Evolutionary conservation across 148 eudicot genomes (phyloP).

Genomic region (Camellia sinensis): DNA sequence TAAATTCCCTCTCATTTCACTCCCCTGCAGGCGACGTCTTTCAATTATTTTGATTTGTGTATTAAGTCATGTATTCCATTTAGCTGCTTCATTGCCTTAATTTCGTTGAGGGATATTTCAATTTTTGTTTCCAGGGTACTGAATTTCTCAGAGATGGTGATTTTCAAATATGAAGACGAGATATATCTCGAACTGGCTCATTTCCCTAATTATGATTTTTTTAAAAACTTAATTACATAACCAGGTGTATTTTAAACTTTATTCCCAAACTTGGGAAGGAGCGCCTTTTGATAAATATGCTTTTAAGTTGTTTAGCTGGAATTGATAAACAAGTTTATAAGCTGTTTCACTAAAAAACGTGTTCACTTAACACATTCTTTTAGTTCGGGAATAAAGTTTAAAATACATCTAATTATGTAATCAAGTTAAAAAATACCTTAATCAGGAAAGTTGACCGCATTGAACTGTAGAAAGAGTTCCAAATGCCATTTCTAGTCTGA

Average conservation of each 20-base stretch:
- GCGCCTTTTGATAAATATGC: too few relatives aligned
- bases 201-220: too few relatives aligned
- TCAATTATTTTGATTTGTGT: background rate
- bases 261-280: too few relatives aligned
- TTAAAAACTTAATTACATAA: too few relatives aligned
- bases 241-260: too few relatives aligned
- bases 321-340: too few relatives aligned
- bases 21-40: background rate
- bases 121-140: background rate
- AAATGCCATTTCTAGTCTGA: background rate
- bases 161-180: background rate
- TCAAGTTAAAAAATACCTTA: background rate
- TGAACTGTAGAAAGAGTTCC: background rate
- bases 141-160: background rate
- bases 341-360: too few relatives aligned
- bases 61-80: background rate
- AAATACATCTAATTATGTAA: too few relatives aligned
- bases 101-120: background rate
- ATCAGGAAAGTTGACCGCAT: too few relatives aligned
- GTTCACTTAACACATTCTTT: too few relatives aligned
- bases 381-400: too few relatives aligned
- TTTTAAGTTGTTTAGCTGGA: too few relatives aligned
- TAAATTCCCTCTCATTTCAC: background rate
- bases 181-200: background rate
- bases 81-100: background rate